Evolutionary conservation across 345 rosid species (phyloP), one percentile per base, ranked within the genome.

Genomic region (Cardamine resedifolia): DNA sequence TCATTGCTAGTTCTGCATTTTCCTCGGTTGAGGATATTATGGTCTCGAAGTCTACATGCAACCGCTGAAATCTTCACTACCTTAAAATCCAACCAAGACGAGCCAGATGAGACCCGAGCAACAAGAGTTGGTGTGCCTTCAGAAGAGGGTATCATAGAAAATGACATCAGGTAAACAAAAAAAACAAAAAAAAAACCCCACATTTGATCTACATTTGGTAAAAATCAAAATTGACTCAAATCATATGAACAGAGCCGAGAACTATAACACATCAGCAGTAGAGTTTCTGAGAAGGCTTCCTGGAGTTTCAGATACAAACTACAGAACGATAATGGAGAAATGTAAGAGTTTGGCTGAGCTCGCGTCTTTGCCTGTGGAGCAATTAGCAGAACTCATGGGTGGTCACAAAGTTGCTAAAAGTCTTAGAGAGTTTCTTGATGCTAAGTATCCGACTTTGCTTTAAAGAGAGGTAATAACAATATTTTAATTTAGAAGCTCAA

Each of bases 11-110:
- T 78, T 75, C 76, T 95, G 31, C 99, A 91, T 81, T 91, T 95
- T 66, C 98, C 99, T 27, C 88, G 98, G 68, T 62, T 95, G 78
- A 82, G 99, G 56, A 83, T 91, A 69, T 75, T 95, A 79, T 91
- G 98, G 99, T 95, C 99, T 68, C 92, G 98, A 47, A 88, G 99
- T 79, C 83, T 95, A 66, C 90, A 90, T 80, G 96, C 99, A 21
- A 95, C 98, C 39, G 96, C 96, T 15, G 98, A 95, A 72, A 90
- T 91, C 77, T 95, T 95, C 81, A 82, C 89, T 30, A 76, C 87
- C 9, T 83, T 91, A 39, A 95, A 91, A 81, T 87, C 94, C 24
- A 95, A 95, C 81, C 99, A 95, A 73, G 97, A 95, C 65, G 96
- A 95, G 80, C 97, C 99, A 0, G 98, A 91, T 39, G 91, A 87